Evolutionary conservation across 129 eudicot species (phyloP).

Genomic region (Gnaphalium uliginosum): DNA sequence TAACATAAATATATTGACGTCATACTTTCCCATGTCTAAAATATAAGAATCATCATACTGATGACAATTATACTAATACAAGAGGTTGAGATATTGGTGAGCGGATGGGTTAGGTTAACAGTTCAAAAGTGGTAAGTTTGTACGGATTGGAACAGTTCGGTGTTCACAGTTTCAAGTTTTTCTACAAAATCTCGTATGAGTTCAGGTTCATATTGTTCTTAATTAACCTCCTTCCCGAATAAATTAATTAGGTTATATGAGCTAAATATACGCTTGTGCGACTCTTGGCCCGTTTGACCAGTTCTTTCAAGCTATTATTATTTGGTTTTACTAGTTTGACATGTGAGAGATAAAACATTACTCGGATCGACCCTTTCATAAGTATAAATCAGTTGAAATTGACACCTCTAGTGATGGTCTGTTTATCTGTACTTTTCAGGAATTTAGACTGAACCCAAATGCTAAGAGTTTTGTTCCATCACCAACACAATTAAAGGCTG

Average conservation of each 20-base stretch:
- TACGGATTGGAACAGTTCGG: not conserved
- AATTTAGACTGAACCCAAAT: slow-evolving; percentile 81
- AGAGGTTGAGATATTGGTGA: not conserved
- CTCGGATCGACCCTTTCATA: not conserved
- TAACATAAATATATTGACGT: not conserved
- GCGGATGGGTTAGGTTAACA: not conserved
- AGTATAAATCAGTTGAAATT: not conserved
- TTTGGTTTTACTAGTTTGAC: not conserved
- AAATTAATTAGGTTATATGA: too few relatives aligned
- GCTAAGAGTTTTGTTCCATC: slow-evolving; percentile 83
- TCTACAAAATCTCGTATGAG: too few relatives aligned
- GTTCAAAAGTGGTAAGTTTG: not conserved
- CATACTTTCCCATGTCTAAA: not conserved
- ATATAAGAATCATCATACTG: not conserved
- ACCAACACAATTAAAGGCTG: slow-evolving; percentile 66
- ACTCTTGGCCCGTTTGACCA: not conserved
- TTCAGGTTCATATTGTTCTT: not conserved
- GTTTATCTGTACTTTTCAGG: slow-evolving; percentile 42
- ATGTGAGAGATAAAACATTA: not conserved
- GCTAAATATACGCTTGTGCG: not conserved
- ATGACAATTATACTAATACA: too few relatives aligned
- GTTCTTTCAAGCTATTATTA: not conserved
- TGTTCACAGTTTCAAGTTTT: not conserved
- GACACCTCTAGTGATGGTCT: not conserved
- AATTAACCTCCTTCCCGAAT: not conserved